phyloP scores from a whole-genome alignment of 495 filamentous ascomycete species.

The Penicillium malachiteum region DNA sequence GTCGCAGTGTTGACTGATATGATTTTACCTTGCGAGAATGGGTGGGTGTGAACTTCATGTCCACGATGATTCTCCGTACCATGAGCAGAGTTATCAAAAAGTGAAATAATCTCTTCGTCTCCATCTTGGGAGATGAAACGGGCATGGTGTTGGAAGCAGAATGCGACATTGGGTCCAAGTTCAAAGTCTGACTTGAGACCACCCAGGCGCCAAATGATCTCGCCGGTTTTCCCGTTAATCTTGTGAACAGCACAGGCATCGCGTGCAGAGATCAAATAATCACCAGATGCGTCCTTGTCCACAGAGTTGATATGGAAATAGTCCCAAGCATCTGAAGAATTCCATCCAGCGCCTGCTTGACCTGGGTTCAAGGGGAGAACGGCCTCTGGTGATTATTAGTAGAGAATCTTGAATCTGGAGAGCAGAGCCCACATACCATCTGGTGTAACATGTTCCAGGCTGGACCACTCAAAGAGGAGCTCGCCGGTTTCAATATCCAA shows the following conservation, averaged over 20 bases:
- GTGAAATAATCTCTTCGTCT: conserved; percentile 46
- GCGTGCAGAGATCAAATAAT: conserved; percentile 53
- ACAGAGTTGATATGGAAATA: conserved; percentile 29
- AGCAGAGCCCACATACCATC: conserved; percentile 35
- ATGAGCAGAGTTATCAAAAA: conserved; percentile 53
- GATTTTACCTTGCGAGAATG: conserved; percentile 55
- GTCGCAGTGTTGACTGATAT: conserved; percentile 50
- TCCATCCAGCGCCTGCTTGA: conserved; percentile 29
- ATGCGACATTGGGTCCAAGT: conserved; percentile 42
- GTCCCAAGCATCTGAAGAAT: conserved; percentile 40
- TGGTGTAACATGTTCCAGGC: conserved; percentile 32
- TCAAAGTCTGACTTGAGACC: conserved; percentile 43
- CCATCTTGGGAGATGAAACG: conserved; percentile 46
- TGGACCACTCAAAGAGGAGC: conserved; percentile 37
- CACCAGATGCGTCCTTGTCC: conserved; percentile 32
- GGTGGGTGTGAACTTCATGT: conserved; percentile 40
- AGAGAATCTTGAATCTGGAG: neutral
- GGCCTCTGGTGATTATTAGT: conserved; percentile 36
- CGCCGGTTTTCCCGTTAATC: conserved; percentile 51
- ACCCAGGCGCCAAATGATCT: conserved; percentile 52
- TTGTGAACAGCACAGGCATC: conserved; percentile 48
- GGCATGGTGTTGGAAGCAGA: conserved; percentile 61
- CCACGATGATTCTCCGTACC: conserved; percentile 42
- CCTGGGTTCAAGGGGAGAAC: conserved; percentile 38
- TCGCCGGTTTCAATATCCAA: conserved; percentile 32